Evolutionary conservation across 2,329 filamentous ascomycete genomes (phyloP).

Genomic region (Cadophora sp.): DNA sequence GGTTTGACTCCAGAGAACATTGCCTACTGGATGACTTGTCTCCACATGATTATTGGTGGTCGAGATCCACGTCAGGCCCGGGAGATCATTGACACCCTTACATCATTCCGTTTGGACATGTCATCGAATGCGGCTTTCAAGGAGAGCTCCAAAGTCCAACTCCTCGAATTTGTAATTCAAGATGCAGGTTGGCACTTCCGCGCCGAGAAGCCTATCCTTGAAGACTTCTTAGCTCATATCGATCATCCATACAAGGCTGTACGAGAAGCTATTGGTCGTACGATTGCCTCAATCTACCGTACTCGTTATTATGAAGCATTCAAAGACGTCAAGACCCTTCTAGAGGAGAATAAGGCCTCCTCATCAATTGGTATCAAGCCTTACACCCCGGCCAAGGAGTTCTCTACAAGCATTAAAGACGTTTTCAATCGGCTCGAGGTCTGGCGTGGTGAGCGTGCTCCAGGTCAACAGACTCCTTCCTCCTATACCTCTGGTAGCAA

Average conservation of each 20-base stretch:
- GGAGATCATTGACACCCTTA: slow-evolving; percentile 83
- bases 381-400: slow-evolving; percentile 79
- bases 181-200: slow-evolving; percentile 98
- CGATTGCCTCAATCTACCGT: slow-evolving; percentile 86
- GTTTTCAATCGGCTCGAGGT: slow-evolving; percentile 82
- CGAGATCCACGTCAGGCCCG: slow-evolving; percentile 89
- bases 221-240: slow-evolving; percentile 88
- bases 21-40: slow-evolving; percentile 91
- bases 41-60: slow-evolving; percentile 86
- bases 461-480: slow-evolving; percentile 91
- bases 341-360: slow-evolving; percentile 77
- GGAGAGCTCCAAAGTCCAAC: slow-evolving; percentile 93
- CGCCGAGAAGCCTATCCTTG: slow-evolving; percentile 82
- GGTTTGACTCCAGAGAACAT: slow-evolving; percentile 93
- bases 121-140: slow-evolving; percentile 97
- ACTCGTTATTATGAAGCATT: slow-evolving; percentile 96
- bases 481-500: slow-evolving; percentile 96
- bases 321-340: slow-evolving; percentile 74
- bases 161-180: slow-evolving; percentile 86
- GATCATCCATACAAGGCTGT: slow-evolving; percentile 99
- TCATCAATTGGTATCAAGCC: slow-evolving; percentile 87
- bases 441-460: slow-evolving; percentile 84
- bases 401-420: slow-evolving; percentile 71
- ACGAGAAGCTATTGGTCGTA: slow-evolving; percentile 90
- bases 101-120: slow-evolving; percentile 91